Conservation (phyloP, 139 green algal species). For the Volvox africanus region DNA sequence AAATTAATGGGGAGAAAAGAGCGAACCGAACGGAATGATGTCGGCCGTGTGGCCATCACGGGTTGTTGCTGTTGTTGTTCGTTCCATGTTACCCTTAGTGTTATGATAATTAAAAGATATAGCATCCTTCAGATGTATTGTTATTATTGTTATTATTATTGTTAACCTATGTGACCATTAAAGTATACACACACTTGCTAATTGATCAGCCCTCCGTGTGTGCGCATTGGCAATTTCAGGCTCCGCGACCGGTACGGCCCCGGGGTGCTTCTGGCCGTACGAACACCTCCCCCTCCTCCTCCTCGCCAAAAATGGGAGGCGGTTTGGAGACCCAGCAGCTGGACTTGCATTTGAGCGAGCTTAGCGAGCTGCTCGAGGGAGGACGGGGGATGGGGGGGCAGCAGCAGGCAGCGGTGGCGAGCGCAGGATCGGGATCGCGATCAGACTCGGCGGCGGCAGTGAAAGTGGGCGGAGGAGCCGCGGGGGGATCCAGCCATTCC, state of each 20-base stretch:
- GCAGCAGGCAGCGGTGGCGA: background rate
- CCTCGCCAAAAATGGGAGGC: background rate
- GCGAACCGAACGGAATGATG: too few species aligned
- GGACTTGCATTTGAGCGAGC: background rate
- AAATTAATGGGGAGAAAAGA: too few species aligned
- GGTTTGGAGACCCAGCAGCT: background rate
- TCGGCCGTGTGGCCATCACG: too few species aligned
- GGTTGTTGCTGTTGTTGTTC: too few species aligned
- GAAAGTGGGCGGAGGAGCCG: background rate
- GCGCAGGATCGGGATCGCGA: background rate
- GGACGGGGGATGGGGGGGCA: too few species aligned
- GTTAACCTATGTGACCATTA: too few species aligned
- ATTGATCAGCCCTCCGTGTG: too few species aligned
- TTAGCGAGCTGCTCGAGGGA: background rate
- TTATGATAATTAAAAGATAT: too few species aligned
- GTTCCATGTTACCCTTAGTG: too few species aligned
- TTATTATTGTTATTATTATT: too few species aligned
- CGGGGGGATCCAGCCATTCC: background rate
- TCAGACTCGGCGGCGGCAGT: background rate
- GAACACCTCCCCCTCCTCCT: background rate
- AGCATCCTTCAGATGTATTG: too few species aligned
- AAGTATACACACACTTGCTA: too few species aligned
- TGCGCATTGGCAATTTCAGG: background rate
- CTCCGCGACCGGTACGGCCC: background rate
- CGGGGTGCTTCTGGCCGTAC: background rate